These are phyloP conservation scores for Byssoonygena ceratinophila DNA, from an alignment of 2,329 filamentous ascomycete species.

Conservation along the genomic window DNA sequence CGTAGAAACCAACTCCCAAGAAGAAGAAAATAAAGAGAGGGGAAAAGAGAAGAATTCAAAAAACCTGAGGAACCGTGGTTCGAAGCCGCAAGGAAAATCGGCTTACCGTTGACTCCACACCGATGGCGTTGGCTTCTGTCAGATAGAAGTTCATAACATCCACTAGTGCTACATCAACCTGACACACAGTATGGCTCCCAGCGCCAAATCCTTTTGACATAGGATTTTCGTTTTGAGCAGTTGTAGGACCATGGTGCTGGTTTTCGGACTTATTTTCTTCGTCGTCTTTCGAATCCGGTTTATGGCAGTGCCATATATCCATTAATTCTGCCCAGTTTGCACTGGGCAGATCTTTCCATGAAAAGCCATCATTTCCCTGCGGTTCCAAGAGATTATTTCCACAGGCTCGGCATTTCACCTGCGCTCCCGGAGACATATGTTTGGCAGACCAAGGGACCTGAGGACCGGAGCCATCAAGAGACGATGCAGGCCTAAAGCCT, in stretches of 20 bases:
- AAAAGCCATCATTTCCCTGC: conserved; percentile 20
- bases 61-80: background rate
- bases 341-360: conserved; percentile 89
- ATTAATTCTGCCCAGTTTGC: conserved; percentile 99
- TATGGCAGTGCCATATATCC: conserved; percentile 99
- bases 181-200: conserved; percentile 59
- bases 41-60: too few species aligned
- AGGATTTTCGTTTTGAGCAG: conserved; percentile 37
- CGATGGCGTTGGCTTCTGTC: conserved; percentile 52
- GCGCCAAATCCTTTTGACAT: conserved; percentile 69
- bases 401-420: conserved; percentile 33
- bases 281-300: conserved; percentile 51
- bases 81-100: conserved; percentile 5
- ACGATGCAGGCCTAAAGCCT: background rate
- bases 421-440: conserved; percentile 27
- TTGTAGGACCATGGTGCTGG: background rate
- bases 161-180: conserved; percentile 60
- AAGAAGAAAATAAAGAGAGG: too few species aligned
- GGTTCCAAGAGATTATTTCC: conserved; percentile 23
- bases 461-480: conserved; percentile 20
- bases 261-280: conserved; percentile 24
- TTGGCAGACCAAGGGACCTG: conserved; percentile 33
- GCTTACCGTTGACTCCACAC: conserved; percentile 32
- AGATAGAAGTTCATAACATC: conserved; percentile 71
- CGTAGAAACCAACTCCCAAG: too few species aligned